Conservation (phyloP, 139 green algal species). For the Closterium sp. region DNA sequence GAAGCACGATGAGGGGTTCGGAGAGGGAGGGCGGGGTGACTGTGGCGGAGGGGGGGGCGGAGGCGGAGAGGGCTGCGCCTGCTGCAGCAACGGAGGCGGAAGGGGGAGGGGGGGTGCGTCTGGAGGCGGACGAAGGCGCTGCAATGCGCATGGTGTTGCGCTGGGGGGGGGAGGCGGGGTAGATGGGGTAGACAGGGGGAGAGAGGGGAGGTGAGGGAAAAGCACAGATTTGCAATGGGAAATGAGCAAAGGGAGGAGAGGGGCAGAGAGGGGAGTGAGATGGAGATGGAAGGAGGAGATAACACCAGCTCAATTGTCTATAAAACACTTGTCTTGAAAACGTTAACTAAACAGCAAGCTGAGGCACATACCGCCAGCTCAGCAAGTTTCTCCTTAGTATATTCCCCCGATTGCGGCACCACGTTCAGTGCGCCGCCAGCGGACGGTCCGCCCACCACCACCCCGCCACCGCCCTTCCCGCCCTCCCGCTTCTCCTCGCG, state of each 20-base stretch:
- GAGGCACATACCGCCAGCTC: constrained; percentile 38
- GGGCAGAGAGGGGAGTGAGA: no score
- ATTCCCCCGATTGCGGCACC: constrained; percentile 25
- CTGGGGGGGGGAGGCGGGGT: background rate
- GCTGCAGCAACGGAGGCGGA: background rate
- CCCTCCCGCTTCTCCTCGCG: background rate
- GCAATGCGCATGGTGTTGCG: background rate
- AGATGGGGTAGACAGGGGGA: no score
- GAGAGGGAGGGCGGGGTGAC: background rate
- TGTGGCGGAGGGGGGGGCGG: no score
- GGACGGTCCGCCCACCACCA: background rate
- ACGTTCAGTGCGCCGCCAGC: background rate
- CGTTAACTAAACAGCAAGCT: no score
- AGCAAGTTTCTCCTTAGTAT: constrained; percentile 44
- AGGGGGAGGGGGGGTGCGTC: background rate
- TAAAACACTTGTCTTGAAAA: no score
- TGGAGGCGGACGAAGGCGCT: background rate
- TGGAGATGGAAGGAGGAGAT: no score
- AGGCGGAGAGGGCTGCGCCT: background rate
- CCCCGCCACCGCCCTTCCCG: no score
- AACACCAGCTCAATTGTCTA: no score
- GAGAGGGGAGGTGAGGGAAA: no score
- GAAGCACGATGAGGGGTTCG: background rate
- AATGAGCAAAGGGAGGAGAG: no score
- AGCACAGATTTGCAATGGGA: no score